Base-by-base conservation (phyloP, 2,329 filamentous ascomycete species). In the Sporothrix mexicana region DNA sequence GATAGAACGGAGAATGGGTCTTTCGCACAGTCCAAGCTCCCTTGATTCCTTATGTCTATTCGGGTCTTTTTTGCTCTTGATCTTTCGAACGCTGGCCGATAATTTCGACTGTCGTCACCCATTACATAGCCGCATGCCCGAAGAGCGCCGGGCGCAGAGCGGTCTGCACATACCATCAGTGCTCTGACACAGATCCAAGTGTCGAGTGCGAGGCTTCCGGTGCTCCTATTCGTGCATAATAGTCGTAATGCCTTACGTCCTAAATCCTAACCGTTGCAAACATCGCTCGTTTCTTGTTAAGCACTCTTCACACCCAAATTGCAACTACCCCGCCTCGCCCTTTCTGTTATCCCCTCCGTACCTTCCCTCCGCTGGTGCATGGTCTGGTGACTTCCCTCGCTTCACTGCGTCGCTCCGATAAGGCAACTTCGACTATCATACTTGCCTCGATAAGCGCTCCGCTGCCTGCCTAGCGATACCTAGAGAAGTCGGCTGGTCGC, bases 401-500 rank as follows among this genome's bases (percentile, higher is more conserved):
- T 67, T 49, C 64, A 2, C 23, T 49, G n/a, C 41, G 41, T 47
- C 36, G 41, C 9, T 67, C 47, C 47, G 45, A 68, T 68, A 68
- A 68, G 66, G 64, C 64, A 55, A 45, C 64, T 3, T 36, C 25
- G 45, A 53, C 15, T 45, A 8, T 17, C 64, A 8, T 17, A 41
- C 66, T 53, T 41, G 66, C 66, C 66, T 68, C 45, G 64, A 67
- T 67, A 67, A 68, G 66, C 64, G 25, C 61, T 41, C 47, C 30
- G 61, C 45, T 68, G 64, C 64, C 64, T 68, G 47, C 66, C 41
- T 45, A 47, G 61, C 41, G 55, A 59, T 59, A 36, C 55, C 55
- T 36, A 45, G 41, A 66, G 30, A 47, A 47, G 41, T 47, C 9
- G 41, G 17, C 61, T 47, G 64, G 43, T 47, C 17, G 23, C 45